These are phyloP conservation scores for Xanthoconium purpureum DNA, from an alignment of 768 basidiomycete species.

Conservation along the genomic window DNA sequence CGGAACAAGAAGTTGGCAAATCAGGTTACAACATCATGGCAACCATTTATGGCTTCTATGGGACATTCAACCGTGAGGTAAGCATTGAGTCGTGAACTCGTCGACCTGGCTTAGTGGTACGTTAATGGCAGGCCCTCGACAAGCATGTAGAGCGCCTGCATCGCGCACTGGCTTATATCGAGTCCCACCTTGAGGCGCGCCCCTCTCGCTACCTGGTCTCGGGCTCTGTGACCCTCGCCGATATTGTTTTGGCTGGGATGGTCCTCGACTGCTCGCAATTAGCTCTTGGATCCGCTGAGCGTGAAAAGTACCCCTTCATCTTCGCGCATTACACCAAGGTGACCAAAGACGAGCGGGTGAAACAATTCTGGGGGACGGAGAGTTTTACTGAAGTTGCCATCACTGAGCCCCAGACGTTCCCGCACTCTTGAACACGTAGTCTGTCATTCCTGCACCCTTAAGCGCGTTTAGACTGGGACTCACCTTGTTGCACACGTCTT, in stretches of 20 bases:
- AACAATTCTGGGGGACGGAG: too few species aligned
- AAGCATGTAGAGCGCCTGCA: neutral
- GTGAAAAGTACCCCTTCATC: too few species aligned
- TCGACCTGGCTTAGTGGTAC: neutral
- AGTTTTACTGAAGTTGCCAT: too few species aligned
- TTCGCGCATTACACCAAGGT: too few species aligned
- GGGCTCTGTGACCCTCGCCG: slow-evolving; percentile 16
- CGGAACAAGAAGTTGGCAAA: neutral
- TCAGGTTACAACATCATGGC: neutral
- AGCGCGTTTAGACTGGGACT: too few species aligned
- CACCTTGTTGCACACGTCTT: too few species aligned
- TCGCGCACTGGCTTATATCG: slow-evolving; percentile 4
- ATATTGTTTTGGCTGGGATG: slow-evolving; percentile 9
- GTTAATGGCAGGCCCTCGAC: neutral
- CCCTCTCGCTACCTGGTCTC: slow-evolving; percentile 13
- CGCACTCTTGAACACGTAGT: too few species aligned
- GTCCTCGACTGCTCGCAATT: neutral
- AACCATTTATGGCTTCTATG: neutral
- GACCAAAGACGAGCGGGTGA: too few species aligned
- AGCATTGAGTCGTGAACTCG: neutral
- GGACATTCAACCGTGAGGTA: slow-evolving; percentile 11
- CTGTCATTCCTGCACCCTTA: too few species aligned
- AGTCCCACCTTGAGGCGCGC: slow-evolving; percentile 9
- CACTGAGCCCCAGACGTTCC: too few species aligned
- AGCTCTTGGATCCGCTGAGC: too few species aligned